Evolutionary conservation across 768 basidiomycete genomes (phyloP), one percentile per base, ranked within the genome.

Genomic region (Phylloporus arenicola): DNA sequence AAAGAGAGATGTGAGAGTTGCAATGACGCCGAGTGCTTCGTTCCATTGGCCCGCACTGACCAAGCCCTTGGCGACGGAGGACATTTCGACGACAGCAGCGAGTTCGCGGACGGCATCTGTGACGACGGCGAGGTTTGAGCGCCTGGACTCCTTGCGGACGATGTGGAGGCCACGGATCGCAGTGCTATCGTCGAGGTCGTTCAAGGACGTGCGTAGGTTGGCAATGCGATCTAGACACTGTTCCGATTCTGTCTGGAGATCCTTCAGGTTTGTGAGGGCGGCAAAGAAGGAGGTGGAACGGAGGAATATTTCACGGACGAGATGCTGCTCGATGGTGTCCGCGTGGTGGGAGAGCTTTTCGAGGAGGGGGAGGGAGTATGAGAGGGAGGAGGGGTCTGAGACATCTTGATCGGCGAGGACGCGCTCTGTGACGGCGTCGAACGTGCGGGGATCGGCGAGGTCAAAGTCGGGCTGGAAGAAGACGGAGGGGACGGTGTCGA

Each of bases 201-300:
- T 74, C 12, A 99, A 75, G 45, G 89, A 77, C 0, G 67, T 63
- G 20, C 90, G 87, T 6, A 98, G 75, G 24, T 81, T 75, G 8
- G 78, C 72, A 52, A 97, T 89, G 41, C 88, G 82, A 39, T 75
- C 70, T 6, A 98, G 75, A 61, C 93, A 94, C 43, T 83, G 78
- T 43, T 86, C 80, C 0, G 92, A 94, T 64, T 96, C 92, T 6
- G 87, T 80, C 62, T 93, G 92, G 11, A 99, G 79, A 55, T 92
- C 87, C 61, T 96, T 89, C 8, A 99, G 75, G 67, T 99, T 99
- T 7, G 92, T 81, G 33, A 99, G 80, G 7, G 96, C 96, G 5
- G 94, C 86, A 61, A 98, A 99, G 78, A 99, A 99, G 1, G 92
- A 92, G 1, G 89, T 80, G 0, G 93, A 91, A 13, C 95, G 86